A percentile compares a stretch with the other conserved stretches of the same genome.
phyloP scores from a whole-genome alignment of 805 yeast species.

The Yarrowia keelungensis region DNA sequence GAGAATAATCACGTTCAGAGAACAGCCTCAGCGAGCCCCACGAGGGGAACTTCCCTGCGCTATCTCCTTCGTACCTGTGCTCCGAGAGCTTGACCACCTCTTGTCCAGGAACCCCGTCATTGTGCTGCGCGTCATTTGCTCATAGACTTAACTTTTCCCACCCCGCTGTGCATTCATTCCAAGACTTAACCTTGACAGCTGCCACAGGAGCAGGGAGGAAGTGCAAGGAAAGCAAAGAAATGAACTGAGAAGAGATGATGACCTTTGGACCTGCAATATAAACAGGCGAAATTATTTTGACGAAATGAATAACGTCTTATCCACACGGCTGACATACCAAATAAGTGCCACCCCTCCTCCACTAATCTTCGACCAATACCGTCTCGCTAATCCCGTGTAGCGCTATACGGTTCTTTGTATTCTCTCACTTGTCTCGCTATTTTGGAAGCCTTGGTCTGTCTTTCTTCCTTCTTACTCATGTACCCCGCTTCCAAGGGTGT shows the following conservation, averaged over 20 bases:
- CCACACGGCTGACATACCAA: no score
- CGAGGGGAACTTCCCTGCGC: constrained; percentile 14
- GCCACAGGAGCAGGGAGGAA: no score
- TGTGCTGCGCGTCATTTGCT: constrained; percentile 7
- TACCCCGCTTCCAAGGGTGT: constrained; percentile 22
- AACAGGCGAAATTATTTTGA: no score
- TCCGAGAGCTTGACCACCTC: background rate
- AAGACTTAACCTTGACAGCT: no score
- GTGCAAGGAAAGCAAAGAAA: no score
- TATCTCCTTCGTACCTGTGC: background rate
- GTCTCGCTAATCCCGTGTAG: no score
- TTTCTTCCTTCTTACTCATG: background rate
- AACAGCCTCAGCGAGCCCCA: background rate
- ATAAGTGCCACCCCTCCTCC: no score
- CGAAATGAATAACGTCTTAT: no score
- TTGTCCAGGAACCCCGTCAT: background rate
- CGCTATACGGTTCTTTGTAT: background rate
- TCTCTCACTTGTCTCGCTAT: background rate
- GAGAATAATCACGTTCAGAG: background rate
- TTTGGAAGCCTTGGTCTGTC: background rate
- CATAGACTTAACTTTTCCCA: background rate
- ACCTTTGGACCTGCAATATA: no score
- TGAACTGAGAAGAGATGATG: no score
- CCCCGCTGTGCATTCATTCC: constrained; percentile 11
- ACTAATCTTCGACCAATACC: no score